Conservation (phyloP, 805 yeast species). For the Metschnikowia chrysomelidarum region DNA sequence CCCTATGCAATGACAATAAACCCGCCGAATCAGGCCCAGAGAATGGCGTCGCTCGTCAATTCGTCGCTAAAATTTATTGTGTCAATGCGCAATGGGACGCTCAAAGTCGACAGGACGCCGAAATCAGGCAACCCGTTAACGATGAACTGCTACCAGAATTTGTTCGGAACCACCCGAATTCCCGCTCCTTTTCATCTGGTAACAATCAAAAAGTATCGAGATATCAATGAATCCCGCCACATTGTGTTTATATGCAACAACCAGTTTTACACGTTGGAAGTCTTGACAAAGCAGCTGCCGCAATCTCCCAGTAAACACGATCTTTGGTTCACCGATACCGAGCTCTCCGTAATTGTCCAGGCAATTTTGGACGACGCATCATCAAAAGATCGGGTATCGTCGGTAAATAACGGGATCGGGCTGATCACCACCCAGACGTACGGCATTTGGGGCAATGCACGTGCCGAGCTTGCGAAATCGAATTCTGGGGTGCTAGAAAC, state of each 20-base stretch:
- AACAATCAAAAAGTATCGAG: slow-evolving; percentile 32
- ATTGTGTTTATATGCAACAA: slow-evolving; percentile 50
- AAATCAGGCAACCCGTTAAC: slow-evolving; percentile 51
- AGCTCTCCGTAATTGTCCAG: slow-evolving; percentile 44
- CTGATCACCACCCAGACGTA: slow-evolving; percentile 54
- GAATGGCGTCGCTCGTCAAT: slow-evolving; percentile 65
- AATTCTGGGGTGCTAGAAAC: slow-evolving; percentile 35
- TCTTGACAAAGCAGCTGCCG: slow-evolving; percentile 35
- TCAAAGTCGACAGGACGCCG: slow-evolving; percentile 59
- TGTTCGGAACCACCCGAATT: slow-evolving; percentile 67
- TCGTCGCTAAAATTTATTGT: slow-evolving; percentile 66
- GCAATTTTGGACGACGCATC: slow-evolving; percentile 40
- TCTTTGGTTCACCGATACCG: slow-evolving; percentile 55
- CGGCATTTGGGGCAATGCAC: slow-evolving; percentile 47
- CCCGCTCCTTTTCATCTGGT: slow-evolving; percentile 37
- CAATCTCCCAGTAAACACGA: slow-evolving; percentile 27
- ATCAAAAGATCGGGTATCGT: slow-evolving; percentile 33
- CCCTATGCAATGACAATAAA: slow-evolving; percentile 54
- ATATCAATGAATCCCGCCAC: slow-evolving; percentile 43
- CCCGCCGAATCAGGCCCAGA: slow-evolving; percentile 63
- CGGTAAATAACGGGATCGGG: slow-evolving; percentile 49
- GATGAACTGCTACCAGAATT: slow-evolving; percentile 63
- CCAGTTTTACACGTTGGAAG: slow-evolving; percentile 50
- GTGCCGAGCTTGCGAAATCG: slow-evolving; percentile 39
- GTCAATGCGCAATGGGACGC: slow-evolving; percentile 51